Base-by-base conservation (phyloP, 2,329 filamentous ascomycete genomes). In the Seiridium unicorne region DNA sequence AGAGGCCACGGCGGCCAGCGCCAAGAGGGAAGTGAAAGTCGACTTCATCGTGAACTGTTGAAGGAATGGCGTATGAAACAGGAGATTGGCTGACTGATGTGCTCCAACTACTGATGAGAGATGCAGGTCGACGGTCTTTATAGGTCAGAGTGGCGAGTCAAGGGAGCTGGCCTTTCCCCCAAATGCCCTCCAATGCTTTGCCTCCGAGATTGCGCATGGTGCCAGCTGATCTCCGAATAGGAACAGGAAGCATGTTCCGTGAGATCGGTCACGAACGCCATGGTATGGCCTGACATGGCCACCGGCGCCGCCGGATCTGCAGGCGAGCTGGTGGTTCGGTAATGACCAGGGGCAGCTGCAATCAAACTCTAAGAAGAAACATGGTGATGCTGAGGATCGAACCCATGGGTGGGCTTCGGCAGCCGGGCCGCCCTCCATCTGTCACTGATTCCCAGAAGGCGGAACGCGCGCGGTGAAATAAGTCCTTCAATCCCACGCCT, bases 1-100 rank as follows among this genome's bases (percentile, higher is more conserved):
- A 47, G 83, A 81, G 2, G 73, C 81, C 18, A 72, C 61, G 13
- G 81, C 70, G 31, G 72, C 75, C 0, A 74, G 68, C 5, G 67
- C 78, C 4, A 78, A 76, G 13, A 78, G 38, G 13, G 58, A 57
- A 60, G 48, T 18, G 35, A 53, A 48, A 11, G 60, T 42, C 5
- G 53, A 46, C 58, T 60, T 60, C 60, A 62, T 62, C 6, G 13
- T 13, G 11, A 40, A 6, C 42, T 49, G 9, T 2, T 49, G 11
- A 53, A 53, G 32, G 49, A 53, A 40, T 53, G 49, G 11, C 49
- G 31, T n/a, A 34, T 13, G 34, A 35, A 35, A 38, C 18, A 13
- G 9, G 26, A 9, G 34, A 13, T 7, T 31, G 42, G 32, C 32
- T 31, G 55, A 58, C 34, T 51, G 55, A 51, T 35, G n/a, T 49